A percentile compares a stretch with the other conserved stretches of the same genome.
Conservation (phyloP, 179 eudicot species). For the Drosera spatulata region DNA sequence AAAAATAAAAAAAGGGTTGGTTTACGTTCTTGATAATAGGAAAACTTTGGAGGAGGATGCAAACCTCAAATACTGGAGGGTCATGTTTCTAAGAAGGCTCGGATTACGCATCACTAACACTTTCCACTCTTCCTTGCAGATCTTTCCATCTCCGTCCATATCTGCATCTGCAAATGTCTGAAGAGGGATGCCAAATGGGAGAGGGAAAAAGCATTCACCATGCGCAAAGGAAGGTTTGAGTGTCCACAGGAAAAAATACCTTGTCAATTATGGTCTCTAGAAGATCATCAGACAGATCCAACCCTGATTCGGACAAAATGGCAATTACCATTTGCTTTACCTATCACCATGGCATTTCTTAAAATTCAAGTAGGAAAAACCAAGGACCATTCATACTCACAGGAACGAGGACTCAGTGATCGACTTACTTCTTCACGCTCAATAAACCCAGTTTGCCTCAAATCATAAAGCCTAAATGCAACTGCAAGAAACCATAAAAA, state of each 20-base stretch:
- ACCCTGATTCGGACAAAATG: slow-evolving; percentile 42
- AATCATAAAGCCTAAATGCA: slow-evolving; percentile 86
- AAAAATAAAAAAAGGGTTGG: no score
- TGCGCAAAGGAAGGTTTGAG: background rate
- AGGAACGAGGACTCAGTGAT: background rate
- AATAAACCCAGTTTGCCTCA: slow-evolving; percentile 81
- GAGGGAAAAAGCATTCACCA: background rate
- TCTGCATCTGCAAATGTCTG: slow-evolving; percentile 92
- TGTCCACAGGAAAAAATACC: slow-evolving; percentile 12
- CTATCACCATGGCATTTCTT: slow-evolving; percentile 10
- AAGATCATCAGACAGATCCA: slow-evolving; percentile 43
- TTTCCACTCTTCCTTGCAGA: slow-evolving; percentile 69
- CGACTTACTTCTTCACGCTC: slow-evolving; percentile 75
- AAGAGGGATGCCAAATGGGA: background rate
- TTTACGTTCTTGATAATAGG: no score
- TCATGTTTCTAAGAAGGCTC: slow-evolving; percentile 70
- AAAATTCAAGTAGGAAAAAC: background rate
- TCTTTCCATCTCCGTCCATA: slow-evolving; percentile 65
- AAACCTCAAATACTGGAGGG: slow-evolving; percentile 81
- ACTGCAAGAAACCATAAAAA: slow-evolving; percentile 32
- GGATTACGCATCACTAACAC: slow-evolving; percentile 55
- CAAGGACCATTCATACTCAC: background rate
- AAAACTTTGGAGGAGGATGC: slow-evolving; percentile 4
- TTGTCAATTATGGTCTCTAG: slow-evolving; percentile 49
- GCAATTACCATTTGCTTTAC: slow-evolving; percentile 60